A percentile compares a stretch with the other conserved stretches of the same genome.
phyloP scores from a whole-genome alignment of 208 protist genomes.

The Leishmania aethiopica region DNA sequence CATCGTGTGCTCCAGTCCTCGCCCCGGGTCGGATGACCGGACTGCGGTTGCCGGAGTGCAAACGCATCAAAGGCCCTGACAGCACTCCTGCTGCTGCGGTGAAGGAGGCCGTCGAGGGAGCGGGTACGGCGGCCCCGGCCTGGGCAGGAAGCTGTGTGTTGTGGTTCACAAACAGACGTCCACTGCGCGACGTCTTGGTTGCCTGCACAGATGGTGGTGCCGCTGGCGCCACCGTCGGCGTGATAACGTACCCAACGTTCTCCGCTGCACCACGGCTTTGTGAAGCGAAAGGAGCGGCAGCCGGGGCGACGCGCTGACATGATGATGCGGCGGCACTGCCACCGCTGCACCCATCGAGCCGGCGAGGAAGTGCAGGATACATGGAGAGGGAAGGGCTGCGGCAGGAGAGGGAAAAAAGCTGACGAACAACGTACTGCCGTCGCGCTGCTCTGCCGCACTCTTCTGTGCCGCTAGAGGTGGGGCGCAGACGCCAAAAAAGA shows the following conservation, averaged over 20 bases:
- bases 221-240: not conserved
- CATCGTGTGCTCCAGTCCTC: not conserved
- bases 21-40: not conserved
- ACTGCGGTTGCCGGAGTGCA: not conserved
- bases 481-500: not conserved
- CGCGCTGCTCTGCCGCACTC: not conserved
- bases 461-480: not conserved
- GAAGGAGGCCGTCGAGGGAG: not conserved
- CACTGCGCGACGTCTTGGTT: slow-evolving; percentile 9
- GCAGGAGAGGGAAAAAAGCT: not conserved
- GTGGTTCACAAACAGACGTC: slow-evolving; percentile 27
- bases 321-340: not conserved
- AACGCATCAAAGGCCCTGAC: not conserved
- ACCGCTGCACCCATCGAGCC: slow-evolving; percentile 6
- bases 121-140: not conserved
- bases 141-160: slow-evolving; percentile 4
- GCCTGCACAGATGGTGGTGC: slow-evolving; percentile 1
- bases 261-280: not conserved
- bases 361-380: slow-evolving; percentile 28
- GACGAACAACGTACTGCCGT: not conserved
- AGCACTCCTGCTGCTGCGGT: not conserved
- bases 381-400: not conserved
- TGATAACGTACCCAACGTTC: not conserved
- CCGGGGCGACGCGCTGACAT: not conserved
- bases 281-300: not conserved